A percentile compares a stretch with the other conserved stretches of the same genome.
Evolutionary conservation across 345 rosid species (phyloP).

Genomic region (Syzygium oleosum): DNA sequence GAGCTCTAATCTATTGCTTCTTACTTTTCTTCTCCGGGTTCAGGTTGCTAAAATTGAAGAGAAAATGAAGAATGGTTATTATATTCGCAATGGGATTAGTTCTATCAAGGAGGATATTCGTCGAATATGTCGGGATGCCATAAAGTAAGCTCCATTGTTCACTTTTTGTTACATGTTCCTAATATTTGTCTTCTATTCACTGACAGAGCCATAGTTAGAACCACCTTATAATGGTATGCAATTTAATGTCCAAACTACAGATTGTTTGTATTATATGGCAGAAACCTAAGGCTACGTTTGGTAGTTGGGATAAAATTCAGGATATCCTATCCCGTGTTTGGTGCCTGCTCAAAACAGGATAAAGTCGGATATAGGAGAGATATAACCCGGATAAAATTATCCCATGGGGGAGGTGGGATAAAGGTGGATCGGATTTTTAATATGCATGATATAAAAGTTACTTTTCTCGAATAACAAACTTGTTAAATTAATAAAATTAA

Average conservation of each 20-base stretch:
- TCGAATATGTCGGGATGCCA: slow-evolving; percentile 98
- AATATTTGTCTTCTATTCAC: background rate
- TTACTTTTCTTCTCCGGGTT: slow-evolving; percentile 11
- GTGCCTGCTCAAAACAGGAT: too few relatives aligned
- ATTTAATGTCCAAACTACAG: background rate
- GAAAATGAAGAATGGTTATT: slow-evolving; percentile 78
- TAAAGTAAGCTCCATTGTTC: slow-evolving; percentile 51
- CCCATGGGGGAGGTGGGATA: too few relatives aligned
- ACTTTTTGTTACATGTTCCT: background rate
- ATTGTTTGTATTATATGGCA: background rate
- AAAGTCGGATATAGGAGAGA: too few relatives aligned
- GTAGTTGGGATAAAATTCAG: too few relatives aligned
- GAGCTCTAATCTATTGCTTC: slow-evolving; percentile 1
- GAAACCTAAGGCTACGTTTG: background rate
- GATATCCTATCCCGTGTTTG: too few relatives aligned
- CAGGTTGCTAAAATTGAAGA: slow-evolving; percentile 88
- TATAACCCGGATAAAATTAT: too few relatives aligned
- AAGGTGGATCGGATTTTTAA: too few relatives aligned
- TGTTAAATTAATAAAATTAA: too few relatives aligned
- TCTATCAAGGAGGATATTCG: slow-evolving; percentile 93
- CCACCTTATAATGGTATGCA: background rate
- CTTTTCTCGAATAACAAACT: too few relatives aligned
- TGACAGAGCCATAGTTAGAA: background rate
- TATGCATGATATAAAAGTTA: too few relatives aligned
- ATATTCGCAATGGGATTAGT: slow-evolving; percentile 70